Evolutionary conservation across 345 rosid species (phyloP), one percentile per base, ranked within the genome.

Genomic region (Syzygium jambos): DNA sequence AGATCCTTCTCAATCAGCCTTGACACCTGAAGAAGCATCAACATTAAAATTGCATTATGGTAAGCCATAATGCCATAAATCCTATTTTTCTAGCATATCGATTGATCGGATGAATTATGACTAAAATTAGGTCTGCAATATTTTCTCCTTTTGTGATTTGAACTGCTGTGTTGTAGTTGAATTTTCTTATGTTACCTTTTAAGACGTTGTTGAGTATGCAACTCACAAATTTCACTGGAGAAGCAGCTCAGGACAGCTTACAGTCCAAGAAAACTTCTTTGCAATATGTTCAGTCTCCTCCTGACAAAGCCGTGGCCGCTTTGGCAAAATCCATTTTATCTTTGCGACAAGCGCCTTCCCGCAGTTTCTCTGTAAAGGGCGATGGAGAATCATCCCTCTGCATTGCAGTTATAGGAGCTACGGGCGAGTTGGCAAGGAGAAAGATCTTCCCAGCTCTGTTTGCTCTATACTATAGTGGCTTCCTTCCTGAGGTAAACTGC

Each of bases 371-470:
- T 23, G 88, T 88, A 87, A 91, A 91, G 68, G 84, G 86, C 84
- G 89, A 87, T 68, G 46, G 84, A 90, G 93, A 90, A 2, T 89
- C 94, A 73, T 94, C 96, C 11, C 96, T 96, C 52, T 91, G 94
- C 92, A 94, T 96, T 88, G 94, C 94, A 84, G 96, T 95, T 54
- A 92, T 94, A 21, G 98, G 98, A 89, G 98, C 98, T 68, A 95
- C 95, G 2, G 96, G 98, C 85, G 98, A 94, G 87, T 90, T 95
- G 63, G 97, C 98, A 51, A 93, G 90, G 88, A 87, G 89, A 57
- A 94, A 94, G 90, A 92, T 94, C 87, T 96, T 95, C 68, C 97
- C 94, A 11, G 98, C 97, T 77, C 85, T 96, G 65, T 96, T 95
- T 91, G 98, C 98, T 41, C 90, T 96, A 86, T 95, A 92, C 88